Evolutionary conservation across 331 rosid genomes (phyloP).

Genomic region (Cucumis variabilis): DNA sequence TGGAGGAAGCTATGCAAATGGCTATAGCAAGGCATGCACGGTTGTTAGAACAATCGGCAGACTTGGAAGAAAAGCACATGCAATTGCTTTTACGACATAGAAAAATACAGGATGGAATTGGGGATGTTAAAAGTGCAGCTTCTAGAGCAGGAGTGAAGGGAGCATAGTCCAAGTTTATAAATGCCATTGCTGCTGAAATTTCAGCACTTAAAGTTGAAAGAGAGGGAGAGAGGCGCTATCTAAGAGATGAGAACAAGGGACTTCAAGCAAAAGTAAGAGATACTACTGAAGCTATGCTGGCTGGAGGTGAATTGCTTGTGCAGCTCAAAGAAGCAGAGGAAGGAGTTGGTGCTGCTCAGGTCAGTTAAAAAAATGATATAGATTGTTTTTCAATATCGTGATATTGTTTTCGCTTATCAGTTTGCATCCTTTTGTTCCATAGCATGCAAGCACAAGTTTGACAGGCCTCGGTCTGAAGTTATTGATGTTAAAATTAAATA

Average conservation of each 20-base stretch:
- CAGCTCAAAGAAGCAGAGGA: slow-evolving; percentile 96
- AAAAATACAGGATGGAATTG: slow-evolving; percentile 84
- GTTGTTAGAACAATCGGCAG: slow-evolving; percentile 89
- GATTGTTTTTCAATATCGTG: slow-evolving; percentile 4
- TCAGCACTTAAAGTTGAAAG: slow-evolving; percentile 82
- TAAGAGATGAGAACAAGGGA: slow-evolving; percentile 90
- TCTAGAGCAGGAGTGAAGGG: slow-evolving; percentile 94
- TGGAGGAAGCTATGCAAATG: slow-evolving; percentile 80
- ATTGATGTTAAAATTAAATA: neutral
- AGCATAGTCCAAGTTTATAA: slow-evolving; percentile 90
- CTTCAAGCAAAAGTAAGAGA: slow-evolving; percentile 93
- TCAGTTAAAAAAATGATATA: slow-evolving; percentile 40
- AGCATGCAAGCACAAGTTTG: neutral
- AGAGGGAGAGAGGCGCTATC: slow-evolving; percentile 81
- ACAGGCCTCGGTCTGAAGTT: neutral
- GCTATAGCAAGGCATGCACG: slow-evolving; percentile 95
- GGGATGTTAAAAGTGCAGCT: slow-evolving; percentile 95
- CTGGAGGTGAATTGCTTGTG: slow-evolving; percentile 95
- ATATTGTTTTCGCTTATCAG: neutral
- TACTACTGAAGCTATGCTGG: slow-evolving; percentile 98
- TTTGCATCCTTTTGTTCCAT: neutral
- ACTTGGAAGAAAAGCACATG: slow-evolving; percentile 96
- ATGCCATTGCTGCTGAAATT: slow-evolving; percentile 95
- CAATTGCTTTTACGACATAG: slow-evolving; percentile 86
- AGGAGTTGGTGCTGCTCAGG: slow-evolving; percentile 81